Base-by-base conservation (phyloP, 805 yeast genomes). In the Wickerhamiella australiensis region DNA sequence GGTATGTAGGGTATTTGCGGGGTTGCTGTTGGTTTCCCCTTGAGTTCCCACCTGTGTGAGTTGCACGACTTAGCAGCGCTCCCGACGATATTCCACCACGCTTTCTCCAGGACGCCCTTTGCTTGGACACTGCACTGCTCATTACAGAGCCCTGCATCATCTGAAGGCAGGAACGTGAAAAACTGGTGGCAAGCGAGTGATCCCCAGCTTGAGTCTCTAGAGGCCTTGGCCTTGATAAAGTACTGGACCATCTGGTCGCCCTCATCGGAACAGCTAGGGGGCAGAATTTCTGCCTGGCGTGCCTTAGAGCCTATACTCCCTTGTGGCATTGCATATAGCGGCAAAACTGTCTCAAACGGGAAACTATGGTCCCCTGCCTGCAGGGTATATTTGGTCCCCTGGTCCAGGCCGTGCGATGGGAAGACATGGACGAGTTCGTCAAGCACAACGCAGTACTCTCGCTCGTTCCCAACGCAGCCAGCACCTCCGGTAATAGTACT, bases 141-240 rank as follows among this genome's bases (percentile, higher is more conserved):
- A 6, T 22, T 13, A 25, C 17, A 22, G 21, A 9, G 11, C 27
- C 9, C 20, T 9, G 38, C 40, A 12, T 50, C 54, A 33, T 58
- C 62, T 31, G 53, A 53, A 0, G 85, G 84, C 26, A 76, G 60
- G 53, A 80, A 76, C 2, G 66, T 63, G 54, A 81, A 75, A 3
- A 79, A 80, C 42, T 70, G 70, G 44, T 59, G 59, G 15, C 15
- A 18, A 13, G 46, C 20, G 21, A 15, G 25, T 2, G 47, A 23
- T 3, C 40, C 27, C 47, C 47, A 45, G 31, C 13, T 15, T 7
- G 38, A 18, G 25, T 31, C 42, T 13, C 45, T 17, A 3, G 17
- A 7, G 18, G 37, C 42, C 31, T 45, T 0, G 8, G 71, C 82
- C 61, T 79, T 79, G 49, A 80, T 68, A 57, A 72, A 79, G 59